Evolutionary conservation across 164 flowering plant genomes (phyloP), one percentile per base, ranked within the genome.

Genomic region (Aristolochia fimbriata): DNA sequence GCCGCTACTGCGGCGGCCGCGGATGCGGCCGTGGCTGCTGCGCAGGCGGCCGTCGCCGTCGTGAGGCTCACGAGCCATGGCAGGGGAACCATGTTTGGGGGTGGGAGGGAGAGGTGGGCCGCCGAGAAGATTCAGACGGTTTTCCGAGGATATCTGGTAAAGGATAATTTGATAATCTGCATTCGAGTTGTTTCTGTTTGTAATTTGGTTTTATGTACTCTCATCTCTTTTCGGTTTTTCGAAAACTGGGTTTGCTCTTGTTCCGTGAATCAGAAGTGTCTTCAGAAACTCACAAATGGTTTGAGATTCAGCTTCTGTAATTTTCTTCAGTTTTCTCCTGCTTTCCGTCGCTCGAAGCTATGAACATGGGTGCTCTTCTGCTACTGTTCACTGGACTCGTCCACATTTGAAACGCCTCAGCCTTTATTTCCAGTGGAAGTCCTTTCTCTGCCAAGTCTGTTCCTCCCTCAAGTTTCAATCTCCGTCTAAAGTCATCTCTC

Each of bases 1-100:
- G 98, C 96, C 3, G 98, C 96, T 19, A 89, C 98, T 0, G 95
- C 98, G 0, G 96, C 96, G 0, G 98, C 96, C 0, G 98, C 96
- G 1, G 98, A 87, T 62, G 98, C 96, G 0, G 96, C 96, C 0
- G 94, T 88, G 0, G 96, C 91, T 1, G 98, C 96, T 0, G 98
- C 98, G 0, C 88, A 84, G 61, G 97, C 97, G 1, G 98, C 97
- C 0, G 94, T 68, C 12, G 90, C 83, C 1, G 96, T 89, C 14
- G 94, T 89, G 14, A 70, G 94, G 66, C 83, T 89, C 21, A 87
- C 96, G 0, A 86, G 93, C 63, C 86, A 84, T 33, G 95, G 95
- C 3, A 70, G 87, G 47, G 86, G 83, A 19, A 68, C 79, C 6
- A 73, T 77, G 85, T 81, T 84, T 47, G 73, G 77, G 15, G 87